phyloP scores from a whole-genome alignment of 75 land plant genomes.

The Cunninghamia lanceolata region DNA sequence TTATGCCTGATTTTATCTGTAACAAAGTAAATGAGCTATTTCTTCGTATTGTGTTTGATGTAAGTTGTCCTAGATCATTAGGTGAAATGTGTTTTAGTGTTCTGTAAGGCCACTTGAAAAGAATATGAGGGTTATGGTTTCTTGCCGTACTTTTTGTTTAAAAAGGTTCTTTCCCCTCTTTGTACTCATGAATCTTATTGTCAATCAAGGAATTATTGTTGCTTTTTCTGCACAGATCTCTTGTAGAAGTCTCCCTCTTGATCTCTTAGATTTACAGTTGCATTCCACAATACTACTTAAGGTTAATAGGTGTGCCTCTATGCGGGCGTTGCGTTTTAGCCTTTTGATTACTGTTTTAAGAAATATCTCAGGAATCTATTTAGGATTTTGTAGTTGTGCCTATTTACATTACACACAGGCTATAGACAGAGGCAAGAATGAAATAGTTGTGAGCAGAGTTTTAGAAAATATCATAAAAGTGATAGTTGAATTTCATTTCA shows the following conservation, averaged over 20 bases:
- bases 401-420: neutral
- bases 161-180: neutral
- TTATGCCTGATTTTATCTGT: neutral
- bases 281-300: neutral
- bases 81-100: neutral
- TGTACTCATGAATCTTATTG: neutral
- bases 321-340: neutral
- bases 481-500: neutral
- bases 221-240: neutral
- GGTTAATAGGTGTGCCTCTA: neutral
- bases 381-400: neutral
- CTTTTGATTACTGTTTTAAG: neutral
- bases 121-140: neutral
- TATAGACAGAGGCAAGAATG: neutral
- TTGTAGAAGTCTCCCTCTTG: neutral
- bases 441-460: neutral
- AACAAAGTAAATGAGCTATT: neutral
- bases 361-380: neutral
- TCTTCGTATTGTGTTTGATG: neutral
- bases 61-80: neutral
- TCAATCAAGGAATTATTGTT: neutral
- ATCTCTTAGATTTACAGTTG: neutral
- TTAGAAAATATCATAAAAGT: neutral
- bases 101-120: neutral
- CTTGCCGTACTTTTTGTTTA: neutral